These are phyloP conservation scores for Sporothrix variecibatus DNA, from an alignment of 2,329 filamentous ascomycete genomes.

Conservation along the genomic window DNA sequence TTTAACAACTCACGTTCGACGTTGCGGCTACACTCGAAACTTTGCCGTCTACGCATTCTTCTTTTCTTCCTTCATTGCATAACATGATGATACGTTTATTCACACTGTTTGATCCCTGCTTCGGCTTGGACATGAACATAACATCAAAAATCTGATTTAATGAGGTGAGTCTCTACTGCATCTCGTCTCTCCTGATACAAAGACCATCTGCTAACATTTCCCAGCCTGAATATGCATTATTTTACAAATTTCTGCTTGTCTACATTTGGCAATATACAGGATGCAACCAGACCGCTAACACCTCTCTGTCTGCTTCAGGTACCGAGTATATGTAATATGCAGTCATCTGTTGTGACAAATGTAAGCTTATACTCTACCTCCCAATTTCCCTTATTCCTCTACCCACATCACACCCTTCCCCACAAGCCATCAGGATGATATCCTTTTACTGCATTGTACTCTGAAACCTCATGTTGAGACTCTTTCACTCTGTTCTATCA, in stretches of 20 bases:
- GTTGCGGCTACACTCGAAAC: neutral
- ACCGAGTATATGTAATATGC: neutral
- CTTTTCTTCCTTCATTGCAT: slow-evolving; percentile 28
- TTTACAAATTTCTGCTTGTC: slow-evolving; percentile 1
- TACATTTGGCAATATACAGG: neutral
- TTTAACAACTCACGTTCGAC: neutral
- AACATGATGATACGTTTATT: slow-evolving; percentile 59
- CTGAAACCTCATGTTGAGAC: slow-evolving; percentile 60
- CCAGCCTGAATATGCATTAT: slow-evolving; percentile 33
- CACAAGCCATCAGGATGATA: slow-evolving; percentile 46
- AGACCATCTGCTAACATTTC: slow-evolving; percentile 26
- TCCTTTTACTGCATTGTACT: slow-evolving; percentile 48
- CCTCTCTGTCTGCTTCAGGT: slow-evolving; percentile 24
- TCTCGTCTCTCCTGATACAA: neutral
- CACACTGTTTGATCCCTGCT: slow-evolving; percentile 60
- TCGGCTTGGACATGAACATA: slow-evolving; percentile 54
- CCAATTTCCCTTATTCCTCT: neutral
- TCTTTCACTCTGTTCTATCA: slow-evolving; percentile 44
- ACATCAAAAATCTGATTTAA: slow-evolving; percentile 56
- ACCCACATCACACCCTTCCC: neutral
- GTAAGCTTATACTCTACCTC: neutral
- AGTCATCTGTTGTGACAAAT: neutral
- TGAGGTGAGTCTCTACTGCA: slow-evolving; percentile 40
- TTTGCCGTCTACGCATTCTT: neutral
- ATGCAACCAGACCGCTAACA: slow-evolving; percentile 19